Evolutionary conservation across 306 rosid species (phyloP).

Genomic region (Gastrolobium villosum): DNA sequence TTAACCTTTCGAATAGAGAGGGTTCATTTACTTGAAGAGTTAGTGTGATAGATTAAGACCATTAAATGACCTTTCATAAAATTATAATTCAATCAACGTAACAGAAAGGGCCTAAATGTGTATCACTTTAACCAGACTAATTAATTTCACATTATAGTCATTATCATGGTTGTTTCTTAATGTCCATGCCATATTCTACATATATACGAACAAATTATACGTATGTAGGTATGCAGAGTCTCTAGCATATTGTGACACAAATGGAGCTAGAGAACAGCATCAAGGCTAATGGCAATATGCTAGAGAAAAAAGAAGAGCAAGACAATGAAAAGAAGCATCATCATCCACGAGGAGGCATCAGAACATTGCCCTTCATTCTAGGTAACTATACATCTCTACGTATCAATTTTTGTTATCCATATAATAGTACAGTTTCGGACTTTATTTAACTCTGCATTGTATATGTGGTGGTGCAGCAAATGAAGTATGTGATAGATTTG

Average conservation of each 20-base stretch:
- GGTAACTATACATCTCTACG: background rate
- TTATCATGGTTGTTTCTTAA: background rate
- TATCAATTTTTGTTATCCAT: too few relatives aligned
- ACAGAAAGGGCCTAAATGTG: too few relatives aligned
- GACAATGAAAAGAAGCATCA: slow-evolving; percentile 6
- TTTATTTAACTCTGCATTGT: background rate
- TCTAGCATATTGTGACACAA: background rate
- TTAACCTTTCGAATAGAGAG: too few relatives aligned
- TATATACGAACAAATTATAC: background rate
- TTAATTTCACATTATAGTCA: background rate
- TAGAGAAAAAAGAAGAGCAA: background rate
- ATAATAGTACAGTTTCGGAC: too few relatives aligned
- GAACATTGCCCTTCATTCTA: slow-evolving; percentile 58
- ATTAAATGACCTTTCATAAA: too few relatives aligned
- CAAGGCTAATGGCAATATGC: background rate
- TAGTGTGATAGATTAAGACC: too few relatives aligned
- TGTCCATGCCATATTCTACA: background rate
- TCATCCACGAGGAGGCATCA: slow-evolving; percentile 54
- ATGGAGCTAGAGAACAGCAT: slow-evolving; percentile 24
- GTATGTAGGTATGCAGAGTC: background rate
- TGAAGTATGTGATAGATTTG: slow-evolving; percentile 71
- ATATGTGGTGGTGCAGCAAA: slow-evolving; percentile 49
- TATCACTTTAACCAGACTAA: too few relatives aligned
- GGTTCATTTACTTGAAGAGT: too few relatives aligned
- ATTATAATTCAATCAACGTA: too few relatives aligned